A percentile compares a stretch with the other conserved stretches of the same genome.
Evolutionary conservation across 2,329 filamentous ascomycete genomes (phyloP).

Genomic region (Hypoxylon sp.): DNA sequence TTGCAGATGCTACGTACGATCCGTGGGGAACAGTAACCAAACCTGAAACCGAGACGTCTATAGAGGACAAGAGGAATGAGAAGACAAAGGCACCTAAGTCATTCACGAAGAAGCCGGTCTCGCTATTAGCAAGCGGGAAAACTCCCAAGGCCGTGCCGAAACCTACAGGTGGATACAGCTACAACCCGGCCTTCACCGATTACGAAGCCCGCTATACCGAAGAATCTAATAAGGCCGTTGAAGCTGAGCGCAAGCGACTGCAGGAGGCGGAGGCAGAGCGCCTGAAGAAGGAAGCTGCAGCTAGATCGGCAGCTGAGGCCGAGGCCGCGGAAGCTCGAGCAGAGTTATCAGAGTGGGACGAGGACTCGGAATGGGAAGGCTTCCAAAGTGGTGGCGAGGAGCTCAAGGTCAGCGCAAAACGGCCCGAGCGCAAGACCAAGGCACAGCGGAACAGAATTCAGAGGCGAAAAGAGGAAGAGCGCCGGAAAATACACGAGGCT

Average conservation of each 20-base stretch:
- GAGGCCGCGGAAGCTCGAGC: conserved; percentile 79
- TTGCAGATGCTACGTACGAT: conserved; percentile 79
- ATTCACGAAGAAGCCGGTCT: conserved; percentile 81
- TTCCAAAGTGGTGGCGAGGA: conserved; percentile 87
- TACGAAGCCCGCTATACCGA: conserved; percentile 82
- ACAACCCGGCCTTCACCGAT: conserved; percentile 90
- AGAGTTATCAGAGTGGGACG: conserved; percentile 80
- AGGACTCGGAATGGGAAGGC: conserved; percentile 93
- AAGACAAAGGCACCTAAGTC: conserved; percentile 81
- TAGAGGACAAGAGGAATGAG: conserved; percentile 58
- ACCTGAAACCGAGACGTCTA: conserved; percentile 50
- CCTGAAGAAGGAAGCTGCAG: conserved; percentile 76
- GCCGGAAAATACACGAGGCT: conserved; percentile 79
- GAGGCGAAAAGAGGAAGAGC: conserved; percentile 89
- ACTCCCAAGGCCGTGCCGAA: conserved; percentile 81
- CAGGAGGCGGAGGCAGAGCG: conserved; percentile 76
- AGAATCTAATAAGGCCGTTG: conserved; percentile 84
- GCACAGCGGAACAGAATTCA: conserved; percentile 89
- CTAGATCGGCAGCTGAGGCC: conserved; percentile 78
- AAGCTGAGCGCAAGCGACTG: conserved; percentile 81
- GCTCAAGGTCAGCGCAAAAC: conserved; percentile 75
- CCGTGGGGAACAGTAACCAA: conserved; percentile 75
- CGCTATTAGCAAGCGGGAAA: conserved; percentile 87
- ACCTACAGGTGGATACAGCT: conserved; percentile 87
- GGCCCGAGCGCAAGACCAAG: conserved; percentile 86